phyloP scores from a whole-genome alignment of 1,284 basidiomycete species.

The Ceratorhiza oryzae-sativae region DNA sequence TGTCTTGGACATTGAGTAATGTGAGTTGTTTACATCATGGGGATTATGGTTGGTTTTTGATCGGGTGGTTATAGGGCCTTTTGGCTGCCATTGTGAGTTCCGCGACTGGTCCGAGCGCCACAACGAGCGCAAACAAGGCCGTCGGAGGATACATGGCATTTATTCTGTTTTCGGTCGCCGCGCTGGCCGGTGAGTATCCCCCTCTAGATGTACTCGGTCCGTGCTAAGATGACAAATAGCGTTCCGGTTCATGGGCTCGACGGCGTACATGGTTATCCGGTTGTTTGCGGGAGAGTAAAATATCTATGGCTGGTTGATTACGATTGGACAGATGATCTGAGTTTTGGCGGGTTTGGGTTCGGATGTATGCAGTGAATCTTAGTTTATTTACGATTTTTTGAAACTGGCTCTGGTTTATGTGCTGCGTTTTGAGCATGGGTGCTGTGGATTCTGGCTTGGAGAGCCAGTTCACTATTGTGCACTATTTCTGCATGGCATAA shows the following conservation, averaged over 20 bases:
- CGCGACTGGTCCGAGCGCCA: slow-evolving; percentile 48
- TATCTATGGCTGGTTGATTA: no score
- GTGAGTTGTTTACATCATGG: slow-evolving; percentile 51
- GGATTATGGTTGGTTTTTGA: not conserved
- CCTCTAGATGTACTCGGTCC: not conserved
- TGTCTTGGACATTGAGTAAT: slow-evolving; percentile 86
- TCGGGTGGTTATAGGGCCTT: slow-evolving; percentile 58
- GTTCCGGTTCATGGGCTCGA: slow-evolving; percentile 80
- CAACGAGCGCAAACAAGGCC: slow-evolving; percentile 56
- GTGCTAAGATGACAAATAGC: slow-evolving; percentile 55
- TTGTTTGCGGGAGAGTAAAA: slow-evolving; percentile 80
- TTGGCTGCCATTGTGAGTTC: slow-evolving; percentile 70
- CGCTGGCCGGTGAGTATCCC: slow-evolving; percentile 73
- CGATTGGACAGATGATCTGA: no score
- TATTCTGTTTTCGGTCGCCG: slow-evolving; percentile 83
- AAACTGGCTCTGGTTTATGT: no score
- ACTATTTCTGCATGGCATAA: no score
- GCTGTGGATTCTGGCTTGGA: no score
- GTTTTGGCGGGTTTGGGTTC: no score
- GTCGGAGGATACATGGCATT: slow-evolving; percentile 84
- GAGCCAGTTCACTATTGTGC: no score
- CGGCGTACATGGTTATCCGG: slow-evolving; percentile 78
- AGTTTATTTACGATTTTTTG: no score
- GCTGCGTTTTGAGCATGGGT: no score
- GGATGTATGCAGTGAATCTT: no score